Evolutionary conservation across 2,329 filamentous ascomycete species (phyloP), one percentile per base, ranked within the genome.

Genomic region (Decorospora gaudefroyi): DNA sequence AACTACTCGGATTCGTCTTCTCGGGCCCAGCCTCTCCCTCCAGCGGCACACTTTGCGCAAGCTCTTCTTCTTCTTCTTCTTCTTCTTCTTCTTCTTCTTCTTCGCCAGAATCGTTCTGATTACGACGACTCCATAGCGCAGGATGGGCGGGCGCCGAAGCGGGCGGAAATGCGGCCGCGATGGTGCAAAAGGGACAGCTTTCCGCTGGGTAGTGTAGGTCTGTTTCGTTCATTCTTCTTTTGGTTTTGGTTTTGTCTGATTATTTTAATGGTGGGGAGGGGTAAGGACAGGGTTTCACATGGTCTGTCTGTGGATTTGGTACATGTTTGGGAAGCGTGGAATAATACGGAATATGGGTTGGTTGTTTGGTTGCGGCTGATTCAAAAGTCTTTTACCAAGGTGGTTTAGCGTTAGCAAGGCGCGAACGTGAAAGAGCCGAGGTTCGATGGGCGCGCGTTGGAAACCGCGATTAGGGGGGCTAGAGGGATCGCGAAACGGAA

Each of bases 171-270:
- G 78, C 72, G 23, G 68, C 55, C 15, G 79, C 75, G 51, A 84
- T 84, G 44, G 64, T 74, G 71, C 81, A 84, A 65, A 84, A 84
- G 11, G 80, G 77, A 61, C 81, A 84, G 27, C 64, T 32, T 19
- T 72, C 62, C 1, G 58, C 46, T 4, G 74, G 72, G 57, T 76
- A 77, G 41, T 70, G 64, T 3, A 63, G 57, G 26, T 68, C 64
- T 4, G 55, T 48, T 53, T 65, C 64, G 32, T 61, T 57, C 62
- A 67, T 67, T 3, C 13, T n/a, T 29, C 28, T 23, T 23, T 26
- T 32, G 28, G 9, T n/a, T 4, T 10, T 15, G 8, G 19, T 36
- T 6, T 5, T 12, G 16, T n/a, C 15, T 23, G 18, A 13, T 39
- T 15, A 13, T 16, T 21, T 33, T 7, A 10, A 9, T 29, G 11